Conservation (phyloP, 2,329 filamentous ascomycete species). For the Cladosporium sp. region DNA sequence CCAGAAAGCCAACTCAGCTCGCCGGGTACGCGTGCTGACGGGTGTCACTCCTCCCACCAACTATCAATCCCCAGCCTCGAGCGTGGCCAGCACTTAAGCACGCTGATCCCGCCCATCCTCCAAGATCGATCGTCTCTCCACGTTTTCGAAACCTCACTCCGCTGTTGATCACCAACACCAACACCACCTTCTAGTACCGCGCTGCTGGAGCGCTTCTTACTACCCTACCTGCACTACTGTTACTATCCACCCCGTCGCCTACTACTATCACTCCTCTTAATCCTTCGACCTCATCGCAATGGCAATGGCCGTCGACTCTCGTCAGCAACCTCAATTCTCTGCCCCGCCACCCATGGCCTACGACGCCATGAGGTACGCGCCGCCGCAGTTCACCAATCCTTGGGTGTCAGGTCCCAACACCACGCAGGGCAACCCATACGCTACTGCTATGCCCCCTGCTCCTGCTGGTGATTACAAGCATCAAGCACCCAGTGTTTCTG, state of each 20-base stretch:
- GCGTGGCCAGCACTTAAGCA: constrained; percentile 32
- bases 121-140: constrained; percentile 43
- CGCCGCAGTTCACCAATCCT: constrained; percentile 82
- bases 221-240: no score
- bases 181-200: background rate
- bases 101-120: constrained; percentile 47
- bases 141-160: constrained; percentile 35
- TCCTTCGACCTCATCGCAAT: constrained; percentile 44
- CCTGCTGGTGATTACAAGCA: constrained; percentile 47
- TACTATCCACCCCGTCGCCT: constrained; percentile 13
- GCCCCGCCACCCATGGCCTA: constrained; percentile 76
- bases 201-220: constrained; percentile 10
- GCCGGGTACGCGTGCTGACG: constrained; percentile 15
- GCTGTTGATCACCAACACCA: constrained; percentile 22
- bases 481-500: constrained; percentile 27
- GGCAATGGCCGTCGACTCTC: constrained; percentile 92
- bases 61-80: constrained; percentile 25
- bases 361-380: constrained; percentile 69
- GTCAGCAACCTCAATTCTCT: constrained; percentile 66
- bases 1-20: constrained; percentile 20
- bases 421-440: constrained; percentile 59
- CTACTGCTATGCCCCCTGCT: constrained; percentile 58
- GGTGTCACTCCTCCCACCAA: constrained; percentile 16
- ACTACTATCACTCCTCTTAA: constrained; percentile 25
- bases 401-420: constrained; percentile 67